Conservation (phyloP, 306 rosid genomes). For the Quercus bicolor region DNA sequence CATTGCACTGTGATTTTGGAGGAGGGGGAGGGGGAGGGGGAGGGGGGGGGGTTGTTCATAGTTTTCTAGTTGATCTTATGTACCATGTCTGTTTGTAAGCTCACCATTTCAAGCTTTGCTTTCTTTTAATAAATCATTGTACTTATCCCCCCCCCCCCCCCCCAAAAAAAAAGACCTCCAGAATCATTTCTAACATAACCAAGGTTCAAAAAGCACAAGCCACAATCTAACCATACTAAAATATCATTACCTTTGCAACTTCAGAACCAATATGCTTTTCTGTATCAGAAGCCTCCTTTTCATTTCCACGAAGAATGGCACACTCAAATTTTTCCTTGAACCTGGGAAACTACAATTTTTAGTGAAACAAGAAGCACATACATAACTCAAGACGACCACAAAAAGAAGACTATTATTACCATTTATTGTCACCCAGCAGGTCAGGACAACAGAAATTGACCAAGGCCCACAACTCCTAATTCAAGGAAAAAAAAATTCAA, state of each 20-base stretch:
- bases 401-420: slow-evolving; percentile 41
- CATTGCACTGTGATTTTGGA: too few relatives aligned
- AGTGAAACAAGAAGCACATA: slow-evolving; percentile 19
- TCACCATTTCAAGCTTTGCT: too few relatives aligned
- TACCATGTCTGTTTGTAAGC: too few relatives aligned
- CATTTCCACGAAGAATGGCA: slow-evolving; percentile 85
- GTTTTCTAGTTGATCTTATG: too few relatives aligned
- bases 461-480: slow-evolving; percentile 91
- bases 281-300: slow-evolving; percentile 74
- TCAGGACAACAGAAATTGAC: slow-evolving; percentile 90
- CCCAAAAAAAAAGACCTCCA: not conserved
- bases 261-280: slow-evolving; percentile 63
- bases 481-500: slow-evolving; percentile 14
- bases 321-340: slow-evolving; percentile 67
- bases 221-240: not conserved
- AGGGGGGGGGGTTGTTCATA: too few relatives aligned
- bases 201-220: not conserved
- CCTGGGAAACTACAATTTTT: slow-evolving; percentile 45
- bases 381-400: slow-evolving; percentile 6
- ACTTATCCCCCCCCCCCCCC: too few relatives aligned
- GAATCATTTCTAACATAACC: not conserved
- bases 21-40: too few relatives aligned
- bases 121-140: too few relatives aligned
- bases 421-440: slow-evolving; percentile 77
- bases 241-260: slow-evolving; percentile 65